These are phyloP conservation scores for Clitocybe nebularis DNA, from an alignment of 1,284 basidiomycete genomes.

Conservation along the genomic window DNA sequence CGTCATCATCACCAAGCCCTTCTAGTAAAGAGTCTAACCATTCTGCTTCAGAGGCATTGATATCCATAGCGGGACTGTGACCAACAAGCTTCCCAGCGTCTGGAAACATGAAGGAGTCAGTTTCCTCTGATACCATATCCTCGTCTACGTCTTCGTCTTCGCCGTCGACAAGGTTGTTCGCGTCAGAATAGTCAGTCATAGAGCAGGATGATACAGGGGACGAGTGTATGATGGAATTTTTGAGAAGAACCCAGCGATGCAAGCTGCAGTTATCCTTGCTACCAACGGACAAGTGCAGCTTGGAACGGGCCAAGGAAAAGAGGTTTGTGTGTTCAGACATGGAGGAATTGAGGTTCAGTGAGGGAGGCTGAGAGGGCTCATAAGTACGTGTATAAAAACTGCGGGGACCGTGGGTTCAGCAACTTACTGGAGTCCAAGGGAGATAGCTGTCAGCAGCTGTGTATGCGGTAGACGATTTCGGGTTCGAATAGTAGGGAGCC, in stretches of 20 bases:
- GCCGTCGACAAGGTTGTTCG: slow-evolving; percentile 39
- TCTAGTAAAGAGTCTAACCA: slow-evolving; percentile 79
- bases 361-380: slow-evolving; percentile 9
- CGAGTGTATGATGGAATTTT: slow-evolving; percentile 70
- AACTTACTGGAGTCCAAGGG: slow-evolving; percentile 17
- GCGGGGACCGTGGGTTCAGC: slow-evolving; percentile 10
- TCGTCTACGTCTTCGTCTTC: slow-evolving; percentile 41
- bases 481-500: slow-evolving; percentile 82
- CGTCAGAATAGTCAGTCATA: slow-evolving; percentile 29
- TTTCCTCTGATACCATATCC: slow-evolving; percentile 36
- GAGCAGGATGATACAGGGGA: slow-evolving; percentile 34
- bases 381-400: slow-evolving; percentile 7
- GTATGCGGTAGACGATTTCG: slow-evolving; percentile 82
- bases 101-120: slow-evolving; percentile 72
- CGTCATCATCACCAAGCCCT: slow-evolving; percentile 61
- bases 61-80: slow-evolving; percentile 29
- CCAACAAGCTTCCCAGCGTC: slow-evolving; percentile 58
- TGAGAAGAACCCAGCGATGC: slow-evolving; percentile 81
- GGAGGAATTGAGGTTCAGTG: slow-evolving; percentile 7
- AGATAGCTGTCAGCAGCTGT: slow-evolving; percentile 37
- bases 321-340: slow-evolving; percentile 42
- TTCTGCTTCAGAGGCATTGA: slow-evolving; percentile 57
- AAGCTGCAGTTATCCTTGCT: slow-evolving; percentile 67
- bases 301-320: slow-evolving; percentile 65
- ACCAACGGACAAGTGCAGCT: slow-evolving; percentile 60